A percentile compares a stretch with the other conserved stretches of the same genome.
phyloP scores from a whole-genome alignment of 352 stramenopile genomes.

The Lagenidium giganteum region DNA sequence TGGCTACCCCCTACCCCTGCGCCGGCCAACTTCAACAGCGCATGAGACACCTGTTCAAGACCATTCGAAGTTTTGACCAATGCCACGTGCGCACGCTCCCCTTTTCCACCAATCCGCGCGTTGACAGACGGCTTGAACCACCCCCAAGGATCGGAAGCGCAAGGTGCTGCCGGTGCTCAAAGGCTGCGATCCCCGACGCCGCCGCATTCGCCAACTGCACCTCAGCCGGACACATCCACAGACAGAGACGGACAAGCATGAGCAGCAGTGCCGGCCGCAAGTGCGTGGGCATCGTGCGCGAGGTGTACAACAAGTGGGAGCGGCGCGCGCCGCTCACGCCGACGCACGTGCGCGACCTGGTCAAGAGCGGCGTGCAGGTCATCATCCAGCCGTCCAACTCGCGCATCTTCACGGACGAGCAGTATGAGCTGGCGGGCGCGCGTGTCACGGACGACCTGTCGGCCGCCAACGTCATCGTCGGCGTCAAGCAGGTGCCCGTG shows the following conservation, averaged over 20 bases:
- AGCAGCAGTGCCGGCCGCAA: constrained; percentile 23
- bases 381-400: constrained; percentile 91
- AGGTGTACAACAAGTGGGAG: constrained; percentile 96
- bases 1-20: too few relatives aligned
- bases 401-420: constrained; percentile 91
- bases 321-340: constrained; percentile 90
- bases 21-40: too few relatives aligned
- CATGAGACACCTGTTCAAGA: too few relatives aligned
- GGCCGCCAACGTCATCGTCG: constrained; percentile 89
- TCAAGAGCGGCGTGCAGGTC: constrained; percentile 80
- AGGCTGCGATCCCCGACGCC: too few relatives aligned
- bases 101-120: too few relatives aligned
- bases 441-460: constrained; percentile 87
- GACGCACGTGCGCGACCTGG: constrained; percentile 82
- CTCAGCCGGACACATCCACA: too few relatives aligned
- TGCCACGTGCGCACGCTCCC: too few relatives aligned
- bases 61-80: too few relatives aligned
- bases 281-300: constrained; percentile 89
- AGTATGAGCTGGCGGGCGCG: constrained; percentile 89
- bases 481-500: constrained; percentile 92
- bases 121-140: too few relatives aligned
- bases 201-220: neutral
- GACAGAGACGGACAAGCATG: neutral
- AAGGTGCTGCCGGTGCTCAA: too few relatives aligned
- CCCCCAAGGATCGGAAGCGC: too few relatives aligned